A percentile compares a stretch with the other conserved stretches of the same genome.
These are phyloP conservation scores for Rhododendron simsii DNA, from an alignment of 148 eudicot genomes.

Conservation along the genomic window DNA sequence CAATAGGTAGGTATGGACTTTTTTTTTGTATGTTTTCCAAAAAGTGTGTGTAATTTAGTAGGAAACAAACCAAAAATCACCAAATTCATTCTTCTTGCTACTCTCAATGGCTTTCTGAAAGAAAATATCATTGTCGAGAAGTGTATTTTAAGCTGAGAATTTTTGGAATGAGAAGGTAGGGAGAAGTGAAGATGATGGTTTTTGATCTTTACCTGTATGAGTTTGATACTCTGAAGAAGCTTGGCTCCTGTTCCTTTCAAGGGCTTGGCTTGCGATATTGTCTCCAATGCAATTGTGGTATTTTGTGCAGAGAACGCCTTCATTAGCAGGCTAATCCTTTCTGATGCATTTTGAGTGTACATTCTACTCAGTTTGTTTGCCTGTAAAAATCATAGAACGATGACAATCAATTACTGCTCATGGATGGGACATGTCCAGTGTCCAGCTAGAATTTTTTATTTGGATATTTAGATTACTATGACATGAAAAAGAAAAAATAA, in stretches of 20 bases:
- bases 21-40: too few relatives aligned
- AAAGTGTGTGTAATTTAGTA: too few relatives aligned
- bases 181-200: background rate
- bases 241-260: constrained; percentile 39
- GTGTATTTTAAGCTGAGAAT: background rate
- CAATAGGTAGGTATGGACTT: too few relatives aligned
- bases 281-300: constrained; percentile 22
- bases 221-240: constrained; percentile 32
- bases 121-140: background rate
- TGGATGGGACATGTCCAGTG: background rate
- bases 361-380: constrained; percentile 24
- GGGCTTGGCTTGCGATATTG: constrained; percentile 32
- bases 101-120: too few relatives aligned
- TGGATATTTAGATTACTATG: background rate
- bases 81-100: too few relatives aligned
- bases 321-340: constrained; percentile 35
- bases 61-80: too few relatives aligned
- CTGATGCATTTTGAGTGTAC: constrained; percentile 42
- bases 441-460: background rate
- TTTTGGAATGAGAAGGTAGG: background rate
- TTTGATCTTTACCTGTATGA: constrained; percentile 29
- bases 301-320: constrained; percentile 31
- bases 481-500: too few relatives aligned
- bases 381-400: constrained; percentile 14
- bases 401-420: background rate